phyloP scores from a whole-genome alignment of 140 eudicot species.

The Anethum foeniculum region DNA sequence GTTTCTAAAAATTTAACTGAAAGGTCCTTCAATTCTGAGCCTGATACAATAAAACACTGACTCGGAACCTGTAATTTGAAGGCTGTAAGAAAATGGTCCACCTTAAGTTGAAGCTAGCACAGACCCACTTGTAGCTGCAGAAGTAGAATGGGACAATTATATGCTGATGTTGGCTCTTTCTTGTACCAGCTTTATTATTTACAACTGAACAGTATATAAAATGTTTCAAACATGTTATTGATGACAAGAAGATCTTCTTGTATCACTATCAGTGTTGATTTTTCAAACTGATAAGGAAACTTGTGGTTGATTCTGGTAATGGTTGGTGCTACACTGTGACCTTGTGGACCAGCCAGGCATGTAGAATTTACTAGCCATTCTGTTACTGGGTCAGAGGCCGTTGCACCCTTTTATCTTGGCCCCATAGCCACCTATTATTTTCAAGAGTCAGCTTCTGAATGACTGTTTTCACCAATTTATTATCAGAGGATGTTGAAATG shows the following conservation, averaged over 20 bases:
- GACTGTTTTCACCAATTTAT: neutral
- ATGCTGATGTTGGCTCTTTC: conserved; percentile 7
- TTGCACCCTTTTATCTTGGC: neutral
- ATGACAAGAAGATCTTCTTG: conserved; percentile 1
- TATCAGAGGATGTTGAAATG: neutral
- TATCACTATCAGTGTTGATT: conserved; percentile 2
- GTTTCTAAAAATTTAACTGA: neutral
- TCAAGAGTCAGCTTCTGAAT: neutral
- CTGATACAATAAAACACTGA: neutral
- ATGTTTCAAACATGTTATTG: neutral
- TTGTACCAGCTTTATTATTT: neutral
- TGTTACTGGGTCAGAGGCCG: conserved; percentile 1
- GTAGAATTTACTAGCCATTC: neutral
- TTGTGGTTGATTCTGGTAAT: neutral
- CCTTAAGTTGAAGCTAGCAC: neutral
- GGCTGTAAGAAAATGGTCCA: neutral
- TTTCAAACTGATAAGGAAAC: conserved; percentile 1
- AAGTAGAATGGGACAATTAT: conserved; percentile 1
- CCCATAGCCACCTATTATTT: neutral
- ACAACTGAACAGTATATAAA: neutral
- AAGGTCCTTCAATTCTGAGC: neutral
- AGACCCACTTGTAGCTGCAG: neutral
- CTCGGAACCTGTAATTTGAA: neutral
- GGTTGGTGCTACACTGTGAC: neutral
- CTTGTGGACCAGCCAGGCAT: conserved; percentile 2